Percentiles rank a stretch among this genome's conserved stretches.
Conservation (phyloP, 768 basidiomycete genomes). For the Lentinula detonsa region DNA sequence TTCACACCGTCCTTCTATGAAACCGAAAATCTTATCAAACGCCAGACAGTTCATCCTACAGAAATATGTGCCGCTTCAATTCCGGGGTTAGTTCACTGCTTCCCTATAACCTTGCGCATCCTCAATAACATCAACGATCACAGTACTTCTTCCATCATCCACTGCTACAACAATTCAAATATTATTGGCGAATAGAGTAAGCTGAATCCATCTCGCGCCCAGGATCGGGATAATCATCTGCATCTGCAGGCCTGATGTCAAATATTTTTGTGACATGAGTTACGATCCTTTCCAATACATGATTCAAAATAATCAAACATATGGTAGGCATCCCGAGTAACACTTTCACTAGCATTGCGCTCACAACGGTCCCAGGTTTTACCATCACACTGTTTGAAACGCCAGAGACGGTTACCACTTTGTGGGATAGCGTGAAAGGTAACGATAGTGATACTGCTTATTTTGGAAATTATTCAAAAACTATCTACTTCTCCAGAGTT, state of each 20-base stretch:
- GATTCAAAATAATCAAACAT: slow-evolving; percentile 62
- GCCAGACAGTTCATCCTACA: slow-evolving; percentile 28
- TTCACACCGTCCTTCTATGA: neutral
- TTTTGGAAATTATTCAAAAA: neutral
- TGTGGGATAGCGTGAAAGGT: slow-evolving; percentile 72
- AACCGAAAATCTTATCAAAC: neutral
- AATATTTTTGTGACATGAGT: slow-evolving; percentile 68
- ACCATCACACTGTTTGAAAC: slow-evolving; percentile 74
- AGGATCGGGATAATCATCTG: slow-evolving; percentile 35
- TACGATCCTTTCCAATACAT: slow-evolving; percentile 68
- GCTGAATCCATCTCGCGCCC: slow-evolving; percentile 8
- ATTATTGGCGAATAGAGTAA: slow-evolving; percentile 60
- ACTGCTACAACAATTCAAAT: slow-evolving; percentile 45
- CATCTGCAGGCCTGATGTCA: slow-evolving; percentile 55
- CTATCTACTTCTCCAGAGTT: slow-evolving; percentile 35
- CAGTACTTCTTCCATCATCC: slow-evolving; percentile 72
- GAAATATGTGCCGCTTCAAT: slow-evolving; percentile 78
- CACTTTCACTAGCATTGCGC: neutral
- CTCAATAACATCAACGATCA: slow-evolving; percentile 34
- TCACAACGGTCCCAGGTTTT: slow-evolving; percentile 39
- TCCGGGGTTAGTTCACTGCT: slow-evolving; percentile 40
- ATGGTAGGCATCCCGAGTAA: slow-evolving; percentile 31
- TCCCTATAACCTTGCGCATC: slow-evolving; percentile 19
- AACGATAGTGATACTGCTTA: slow-evolving; percentile 11
- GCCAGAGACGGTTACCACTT: slow-evolving; percentile 63